Percentiles rank a stretch among this genome's conserved stretches.
phyloP scores from a whole-genome alignment of 306 rosid genomes.

The Dryas octopetala region DNA sequence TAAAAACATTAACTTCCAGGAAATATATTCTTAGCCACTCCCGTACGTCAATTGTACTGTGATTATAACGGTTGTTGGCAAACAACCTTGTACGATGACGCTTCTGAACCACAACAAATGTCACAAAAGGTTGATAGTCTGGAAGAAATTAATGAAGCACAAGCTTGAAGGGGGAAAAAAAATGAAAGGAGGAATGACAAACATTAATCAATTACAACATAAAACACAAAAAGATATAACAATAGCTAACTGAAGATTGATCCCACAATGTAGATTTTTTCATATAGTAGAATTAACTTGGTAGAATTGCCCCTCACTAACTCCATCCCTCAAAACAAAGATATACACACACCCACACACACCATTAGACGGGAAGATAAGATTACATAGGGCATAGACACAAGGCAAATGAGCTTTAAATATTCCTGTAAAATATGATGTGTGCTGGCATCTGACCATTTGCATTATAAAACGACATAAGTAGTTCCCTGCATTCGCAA shows the following conservation, averaged over 20 bases:
- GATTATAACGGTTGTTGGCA: slow-evolving; percentile 71
- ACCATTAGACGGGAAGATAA: background rate
- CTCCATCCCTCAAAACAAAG: slow-evolving; percentile 76
- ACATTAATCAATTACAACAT: background rate
- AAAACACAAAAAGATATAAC: background rate
- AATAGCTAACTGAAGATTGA: background rate
- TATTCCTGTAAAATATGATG: slow-evolving; percentile 84
- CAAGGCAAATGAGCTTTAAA: background rate
- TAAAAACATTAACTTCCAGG: slow-evolving; percentile 55
- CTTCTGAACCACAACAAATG: slow-evolving; percentile 95
- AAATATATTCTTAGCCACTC: slow-evolving; percentile 77
- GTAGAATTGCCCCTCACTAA: slow-evolving; percentile 93
- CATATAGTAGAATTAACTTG: slow-evolving; percentile 82
- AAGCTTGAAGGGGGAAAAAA: slow-evolving; percentile 50
- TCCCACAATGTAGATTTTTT: slow-evolving; percentile 26
- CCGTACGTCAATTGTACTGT: slow-evolving; percentile 48
- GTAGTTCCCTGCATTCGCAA: slow-evolving; percentile 70
- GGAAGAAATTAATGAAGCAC: slow-evolving; percentile 73
- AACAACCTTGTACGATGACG: slow-evolving; percentile 93
- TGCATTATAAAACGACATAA: slow-evolving; percentile 89
- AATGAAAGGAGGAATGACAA: background rate
- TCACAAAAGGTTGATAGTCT: slow-evolving; percentile 95
- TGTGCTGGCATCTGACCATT: slow-evolving; percentile 96
- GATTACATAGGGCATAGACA: background rate
- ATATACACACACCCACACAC: background rate